These are phyloP conservation scores for Camellia sinensis DNA, from an alignment of 148 eudicot genomes.

Conservation along the genomic window DNA sequence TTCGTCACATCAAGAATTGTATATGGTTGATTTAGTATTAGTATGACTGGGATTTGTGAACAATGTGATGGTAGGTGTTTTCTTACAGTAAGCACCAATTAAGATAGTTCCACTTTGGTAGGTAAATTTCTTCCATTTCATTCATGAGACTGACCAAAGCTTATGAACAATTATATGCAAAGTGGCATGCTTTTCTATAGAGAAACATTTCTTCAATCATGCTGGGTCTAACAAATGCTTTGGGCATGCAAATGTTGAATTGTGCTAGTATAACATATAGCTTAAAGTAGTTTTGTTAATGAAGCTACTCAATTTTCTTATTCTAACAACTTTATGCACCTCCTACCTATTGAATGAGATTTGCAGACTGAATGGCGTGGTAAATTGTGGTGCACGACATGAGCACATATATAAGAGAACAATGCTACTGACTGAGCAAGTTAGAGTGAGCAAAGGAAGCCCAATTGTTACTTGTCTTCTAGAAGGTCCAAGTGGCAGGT, in stretches of 20 bases:
- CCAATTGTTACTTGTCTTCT: slow-evolving; percentile 89
- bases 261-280: neutral
- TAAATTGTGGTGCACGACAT: slow-evolving; percentile 84
- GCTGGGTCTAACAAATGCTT: slow-evolving; percentile 4
- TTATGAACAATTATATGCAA: neutral
- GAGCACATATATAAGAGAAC: slow-evolving; percentile 81
- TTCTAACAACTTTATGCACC: neutral
- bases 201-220: neutral
- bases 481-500: slow-evolving; percentile 98
- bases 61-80: too few relatives aligned
- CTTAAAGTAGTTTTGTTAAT: neutral
- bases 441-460: slow-evolving; percentile 87
- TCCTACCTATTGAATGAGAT: neutral
- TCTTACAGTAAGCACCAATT: too few relatives aligned
- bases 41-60: too few relatives aligned
- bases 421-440: slow-evolving; percentile 90
- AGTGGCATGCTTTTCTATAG: neutral
- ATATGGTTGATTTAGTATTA: too few relatives aligned
- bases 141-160: too few relatives aligned
- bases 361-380: slow-evolving; percentile 82
- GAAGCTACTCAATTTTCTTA: neutral
- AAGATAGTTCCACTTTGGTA: too few relatives aligned
- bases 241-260: neutral
- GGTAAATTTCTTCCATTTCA: too few relatives aligned
- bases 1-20: too few relatives aligned